Conservation (phyloP, 495 filamentous ascomycete species). For the Trichocladium uniseriatum region DNA sequence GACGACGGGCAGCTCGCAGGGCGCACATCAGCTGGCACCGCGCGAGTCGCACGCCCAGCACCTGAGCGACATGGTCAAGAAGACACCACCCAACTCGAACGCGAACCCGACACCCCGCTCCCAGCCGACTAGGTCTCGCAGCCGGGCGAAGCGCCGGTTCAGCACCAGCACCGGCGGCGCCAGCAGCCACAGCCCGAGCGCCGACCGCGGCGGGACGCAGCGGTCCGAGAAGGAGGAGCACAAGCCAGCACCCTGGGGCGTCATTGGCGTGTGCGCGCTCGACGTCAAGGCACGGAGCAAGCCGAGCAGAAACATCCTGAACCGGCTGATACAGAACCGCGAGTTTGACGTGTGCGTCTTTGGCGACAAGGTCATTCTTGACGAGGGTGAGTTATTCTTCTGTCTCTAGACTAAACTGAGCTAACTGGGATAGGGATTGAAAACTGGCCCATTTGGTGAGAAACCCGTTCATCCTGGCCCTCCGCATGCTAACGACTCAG, state of each 20-base stretch:
- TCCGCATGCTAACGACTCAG: conserved; percentile 29
- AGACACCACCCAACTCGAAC: background rate
- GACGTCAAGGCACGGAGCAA: conserved; percentile 95
- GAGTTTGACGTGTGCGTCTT: conserved; percentile 97
- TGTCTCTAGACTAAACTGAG: background rate
- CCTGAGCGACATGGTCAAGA: conserved; percentile 28
- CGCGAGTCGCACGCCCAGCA: conserved; percentile 31
- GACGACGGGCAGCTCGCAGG: conserved; percentile 38
- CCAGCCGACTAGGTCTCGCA: conserved; percentile 54
- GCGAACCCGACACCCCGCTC: conserved; percentile 21
- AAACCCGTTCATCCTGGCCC: background rate
- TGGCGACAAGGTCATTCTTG: conserved; percentile 95
- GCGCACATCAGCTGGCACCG: conserved; percentile 35
- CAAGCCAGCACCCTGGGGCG: conserved; percentile 43
- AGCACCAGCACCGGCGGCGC: conserved; percentile 65
- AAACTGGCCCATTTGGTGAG: conserved; percentile 60
- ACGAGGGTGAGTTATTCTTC: conserved; percentile 55
- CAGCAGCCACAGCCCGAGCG: conserved; percentile 59
- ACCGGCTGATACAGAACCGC: conserved; percentile 75
- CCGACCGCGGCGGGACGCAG: conserved; percentile 38
- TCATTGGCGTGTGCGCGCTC: conserved; percentile 88
- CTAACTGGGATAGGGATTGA: conserved; percentile 48
- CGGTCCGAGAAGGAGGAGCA: conserved; percentile 41
- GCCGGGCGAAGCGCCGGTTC: conserved; percentile 61
- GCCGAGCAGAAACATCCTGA: conserved; percentile 90